Evolutionary conservation across 1,284 basidiomycete genomes (phyloP), one percentile per base, ranked within the genome.

Genomic region (Austroboletus niveus): DNA sequence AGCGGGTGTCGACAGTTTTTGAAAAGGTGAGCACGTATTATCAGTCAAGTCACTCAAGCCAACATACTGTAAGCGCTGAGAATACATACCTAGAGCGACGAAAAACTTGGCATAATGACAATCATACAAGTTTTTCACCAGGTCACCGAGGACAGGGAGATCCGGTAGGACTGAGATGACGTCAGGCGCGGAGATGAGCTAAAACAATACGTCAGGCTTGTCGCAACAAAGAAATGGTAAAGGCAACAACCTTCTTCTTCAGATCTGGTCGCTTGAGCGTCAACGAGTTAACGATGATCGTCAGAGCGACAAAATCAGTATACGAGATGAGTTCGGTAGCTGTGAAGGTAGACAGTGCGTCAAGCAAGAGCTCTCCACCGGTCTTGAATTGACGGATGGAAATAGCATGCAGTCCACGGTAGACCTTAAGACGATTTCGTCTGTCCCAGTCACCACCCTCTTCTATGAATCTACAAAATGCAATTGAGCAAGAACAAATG

Each of bases 401-500:
- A 34, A 97, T 75, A 31, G 89, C 75, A 66, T 97, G 90, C 2
- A 97, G 74, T 38, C 90, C 95, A 49, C 87, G 84, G 75, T 99
- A 99, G 38, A 98, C 96, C 71, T 98, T 99, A 60, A 98, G 83
- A 42, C 95, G 82, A 69, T 98, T 99, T 31, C 94, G 82, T 51
- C 97, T 79, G 70, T 99, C 96, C 96, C 96, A 99, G 71, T 99
- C 96, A 43, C 97, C 96, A 2, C 97, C 96, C 68, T 94, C 85
- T 62, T 98, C 94, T 47, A 98, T 90, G 34, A 98, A 75, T 56
- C 92, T 95, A 64, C 5, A 24, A 42, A 15, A 36, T 42, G 22
- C 31, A 32, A 44, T 51, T n/a, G 41, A 7, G n/a, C 14, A 14
- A 17, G 9, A n/a, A 2, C 22, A 29, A 30, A 55, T 41, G 4